phyloP scores from a whole-genome alignment of 1,139 yeast species.

The Blastobotrys apis region DNA sequence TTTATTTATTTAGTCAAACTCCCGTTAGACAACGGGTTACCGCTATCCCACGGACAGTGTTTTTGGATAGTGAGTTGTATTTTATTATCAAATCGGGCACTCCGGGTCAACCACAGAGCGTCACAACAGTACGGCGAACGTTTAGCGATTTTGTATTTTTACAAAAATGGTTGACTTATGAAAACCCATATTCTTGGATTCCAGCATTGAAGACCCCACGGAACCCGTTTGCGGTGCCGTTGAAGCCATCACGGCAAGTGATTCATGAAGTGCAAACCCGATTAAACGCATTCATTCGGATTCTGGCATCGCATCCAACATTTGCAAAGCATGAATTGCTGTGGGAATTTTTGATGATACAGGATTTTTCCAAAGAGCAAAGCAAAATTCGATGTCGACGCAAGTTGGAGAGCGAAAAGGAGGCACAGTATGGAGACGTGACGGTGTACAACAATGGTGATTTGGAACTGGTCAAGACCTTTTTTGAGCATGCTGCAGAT shows the following conservation, averaged over 20 bases:
- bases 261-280: conserved; percentile 48
- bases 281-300: conserved; percentile 46
- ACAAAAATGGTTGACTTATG: conserved; percentile 37
- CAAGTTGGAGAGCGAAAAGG: conserved; percentile 35
- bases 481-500: conserved; percentile 27
- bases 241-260: conserved; percentile 36
- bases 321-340: conserved; percentile 37
- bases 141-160: conserved; percentile 42
- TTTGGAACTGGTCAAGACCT: conserved; percentile 25
- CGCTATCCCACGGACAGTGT: conserved; percentile 29
- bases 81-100: conserved; percentile 33
- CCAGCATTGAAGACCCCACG: conserved; percentile 31
- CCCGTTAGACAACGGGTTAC: conserved; percentile 19
- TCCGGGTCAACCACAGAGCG: conserved; percentile 2
- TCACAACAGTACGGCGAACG: conserved; percentile 35
- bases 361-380: conserved; percentile 36
- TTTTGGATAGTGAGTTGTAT: conserved; percentile 28
- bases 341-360: conserved; percentile 45
- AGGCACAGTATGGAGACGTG: conserved; percentile 29
- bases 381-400: conserved; percentile 35
- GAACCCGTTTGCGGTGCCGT: conserved; percentile 35
- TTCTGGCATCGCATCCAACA: conserved; percentile 38
- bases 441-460: conserved; percentile 25
- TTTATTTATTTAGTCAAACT: conserved; percentile 17
- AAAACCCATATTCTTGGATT: conserved; percentile 37